Conservation (phyloP, 768 basidiomycete genomes). For the Plicaturopsis crispa region DNA sequence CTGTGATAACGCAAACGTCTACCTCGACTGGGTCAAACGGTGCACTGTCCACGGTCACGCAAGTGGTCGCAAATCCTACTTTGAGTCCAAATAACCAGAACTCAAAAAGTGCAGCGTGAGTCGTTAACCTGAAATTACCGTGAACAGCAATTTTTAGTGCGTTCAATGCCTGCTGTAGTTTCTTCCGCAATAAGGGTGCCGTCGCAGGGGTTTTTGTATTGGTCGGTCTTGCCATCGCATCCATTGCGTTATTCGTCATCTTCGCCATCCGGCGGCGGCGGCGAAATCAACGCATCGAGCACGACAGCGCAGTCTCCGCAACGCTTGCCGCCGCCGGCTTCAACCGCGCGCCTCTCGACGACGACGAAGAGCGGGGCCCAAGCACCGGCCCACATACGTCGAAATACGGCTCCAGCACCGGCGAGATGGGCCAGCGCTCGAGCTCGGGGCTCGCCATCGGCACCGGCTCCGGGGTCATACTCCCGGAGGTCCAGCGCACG, state of each 20-base stretch:
- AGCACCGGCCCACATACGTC: conserved; percentile 17
- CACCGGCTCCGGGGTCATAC: conserved; percentile 18
- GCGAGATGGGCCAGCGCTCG: conserved; percentile 35
- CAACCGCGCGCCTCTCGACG: conserved; percentile 58
- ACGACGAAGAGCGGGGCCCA: conserved; percentile 65
- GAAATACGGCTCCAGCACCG: conserved; percentile 16
- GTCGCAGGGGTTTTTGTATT: conserved; percentile 89
- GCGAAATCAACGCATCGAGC: conserved; percentile 51
- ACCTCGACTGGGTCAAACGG: conserved; percentile 52
- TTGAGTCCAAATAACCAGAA: conserved; percentile 41
- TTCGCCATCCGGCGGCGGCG: conserved; percentile 66
- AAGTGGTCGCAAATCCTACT: conserved; percentile 65
- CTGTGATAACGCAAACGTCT: conserved; percentile 46
- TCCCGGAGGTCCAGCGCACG: conserved; percentile 22
- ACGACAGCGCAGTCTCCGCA: conserved; percentile 65
- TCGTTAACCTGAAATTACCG: conserved; percentile 6
- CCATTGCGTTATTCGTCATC: conserved; percentile 60
- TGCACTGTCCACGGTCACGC: conserved; percentile 47
- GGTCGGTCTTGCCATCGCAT: conserved; percentile 73
- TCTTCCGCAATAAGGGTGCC: conserved; percentile 84
- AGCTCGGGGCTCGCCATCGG: conserved; percentile 24
- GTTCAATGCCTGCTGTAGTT: conserved; percentile 35
- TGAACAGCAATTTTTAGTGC: conserved; percentile 7
- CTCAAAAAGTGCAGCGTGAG: conserved; percentile 44
- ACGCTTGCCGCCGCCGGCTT: conserved; percentile 66